phyloP scores from a whole-genome alignment of 768 basidiomycete species.

The Tricholoma sp. region DNA sequence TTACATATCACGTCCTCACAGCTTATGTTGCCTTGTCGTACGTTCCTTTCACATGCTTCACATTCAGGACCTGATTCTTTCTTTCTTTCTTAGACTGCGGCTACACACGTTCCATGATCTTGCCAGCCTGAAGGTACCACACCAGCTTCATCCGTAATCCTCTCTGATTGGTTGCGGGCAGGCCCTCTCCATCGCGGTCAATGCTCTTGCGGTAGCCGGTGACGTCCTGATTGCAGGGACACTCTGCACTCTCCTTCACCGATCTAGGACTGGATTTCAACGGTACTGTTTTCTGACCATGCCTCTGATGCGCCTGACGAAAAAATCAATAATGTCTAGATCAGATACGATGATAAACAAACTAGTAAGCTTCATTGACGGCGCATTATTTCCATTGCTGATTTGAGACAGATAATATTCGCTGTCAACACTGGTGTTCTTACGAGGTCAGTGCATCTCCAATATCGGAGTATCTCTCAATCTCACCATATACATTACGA shows the following conservation, averaged over 20 bases:
- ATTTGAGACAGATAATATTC: slow-evolving; percentile 35
- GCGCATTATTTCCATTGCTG: background rate
- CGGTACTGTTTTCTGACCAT: slow-evolving; percentile 18
- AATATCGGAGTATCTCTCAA: background rate
- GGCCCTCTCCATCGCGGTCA: slow-evolving; percentile 38
- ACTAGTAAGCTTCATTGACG: slow-evolving; percentile 22
- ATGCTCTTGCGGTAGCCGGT: slow-evolving; percentile 38
- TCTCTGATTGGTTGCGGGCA: slow-evolving; percentile 8
- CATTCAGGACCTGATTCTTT: background rate
- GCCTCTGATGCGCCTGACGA: background rate
- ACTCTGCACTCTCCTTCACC: slow-evolving; percentile 36
- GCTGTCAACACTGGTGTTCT: slow-evolving; percentile 38
- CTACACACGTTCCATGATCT: slow-evolving; percentile 32
- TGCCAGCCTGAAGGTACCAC: slow-evolving; percentile 27
- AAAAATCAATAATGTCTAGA: slow-evolving; percentile 12
- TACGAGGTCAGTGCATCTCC: slow-evolving; percentile 20
- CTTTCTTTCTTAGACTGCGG: slow-evolving; percentile 18
- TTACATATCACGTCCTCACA: slow-evolving; percentile 7
- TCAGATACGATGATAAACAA: slow-evolving; percentile 47
- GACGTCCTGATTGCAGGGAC: slow-evolving; percentile 42
- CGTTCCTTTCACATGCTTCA: slow-evolving; percentile 5
- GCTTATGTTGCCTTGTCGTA: slow-evolving; percentile 32
- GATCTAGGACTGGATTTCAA: slow-evolving; percentile 43
- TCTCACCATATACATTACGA: slow-evolving; percentile 5
- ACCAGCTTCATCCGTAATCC: background rate